These are phyloP conservation scores for Kluyveromyces marxianus DNA, from an alignment of 1,139 yeast species.

Conservation along the genomic window DNA sequence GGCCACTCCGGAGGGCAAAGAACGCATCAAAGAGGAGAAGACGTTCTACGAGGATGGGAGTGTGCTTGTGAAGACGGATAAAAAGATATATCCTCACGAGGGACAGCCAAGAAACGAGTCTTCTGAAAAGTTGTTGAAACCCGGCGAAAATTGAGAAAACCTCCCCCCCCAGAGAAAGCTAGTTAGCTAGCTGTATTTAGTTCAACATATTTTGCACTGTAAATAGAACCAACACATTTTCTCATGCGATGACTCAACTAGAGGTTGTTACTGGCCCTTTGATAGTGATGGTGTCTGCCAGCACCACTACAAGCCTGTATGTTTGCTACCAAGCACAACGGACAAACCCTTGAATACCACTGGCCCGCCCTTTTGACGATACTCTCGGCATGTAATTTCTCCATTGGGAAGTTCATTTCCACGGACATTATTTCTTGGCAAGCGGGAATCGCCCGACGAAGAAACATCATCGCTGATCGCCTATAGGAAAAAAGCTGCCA, in stretches of 20 bases:
- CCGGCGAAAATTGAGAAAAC: constrained; percentile 4
- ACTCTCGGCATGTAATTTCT: too few relatives aligned
- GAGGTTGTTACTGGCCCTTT: not conserved
- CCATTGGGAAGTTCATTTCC: too few relatives aligned
- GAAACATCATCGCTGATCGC: too few relatives aligned
- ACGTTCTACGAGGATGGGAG: constrained; percentile 65
- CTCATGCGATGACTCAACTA: not conserved
- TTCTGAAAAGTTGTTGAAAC: constrained; percentile 16
- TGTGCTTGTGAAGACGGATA: constrained; percentile 33
- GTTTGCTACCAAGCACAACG: too few relatives aligned
- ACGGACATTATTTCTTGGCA: too few relatives aligned
- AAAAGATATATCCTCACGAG: constrained; percentile 35
- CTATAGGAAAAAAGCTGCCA: too few relatives aligned
- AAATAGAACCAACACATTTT: not conserved
- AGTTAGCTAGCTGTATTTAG: too few relatives aligned
- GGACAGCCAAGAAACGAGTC: constrained; percentile 30
- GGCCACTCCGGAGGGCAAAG: constrained; percentile 47
- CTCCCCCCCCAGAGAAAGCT: not conserved
- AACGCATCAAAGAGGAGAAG: constrained; percentile 45
- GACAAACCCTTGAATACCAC: too few relatives aligned
- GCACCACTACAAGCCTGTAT: too few relatives aligned
- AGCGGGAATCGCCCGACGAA: too few relatives aligned
- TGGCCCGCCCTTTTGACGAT: too few relatives aligned
- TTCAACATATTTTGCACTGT: not conserved
- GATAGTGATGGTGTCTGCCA: too few relatives aligned